Evolutionary conservation across 129 eudicot genomes (phyloP), one percentile per base, ranked within the genome.

Genomic region (Tagetes patula): DNA sequence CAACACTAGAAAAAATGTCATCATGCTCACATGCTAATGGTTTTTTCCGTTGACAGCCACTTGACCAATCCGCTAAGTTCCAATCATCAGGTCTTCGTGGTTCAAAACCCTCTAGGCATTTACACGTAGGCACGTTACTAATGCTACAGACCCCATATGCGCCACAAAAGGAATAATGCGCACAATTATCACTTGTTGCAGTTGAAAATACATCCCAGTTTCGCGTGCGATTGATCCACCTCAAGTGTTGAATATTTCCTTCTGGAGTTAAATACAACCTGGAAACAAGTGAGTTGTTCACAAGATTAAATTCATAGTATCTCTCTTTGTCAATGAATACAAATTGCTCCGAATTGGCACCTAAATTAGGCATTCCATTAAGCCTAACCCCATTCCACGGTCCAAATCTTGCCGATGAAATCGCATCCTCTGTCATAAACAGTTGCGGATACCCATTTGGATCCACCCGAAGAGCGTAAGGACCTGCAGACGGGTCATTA

Each of bases 331-430:
- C 73, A 33, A 69, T 69, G 40, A 68, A 14, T 5, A 78, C 83
- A 68, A 82, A 78, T 32, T 61, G 69, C 6, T 72, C 54, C 1
- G 86, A 10, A 53, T 78, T 82, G 2, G 3, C 47, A 2, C 69
- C 65, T 47, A 82, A 36, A 62, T 65, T 38, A 12, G 73, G 82
- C 71, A 85, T 75, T 1, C 88, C 86, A 10, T 76, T 84, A 62
- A 84, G 76, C 13, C 53, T 63, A 65, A 67, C 64, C 8, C 88
- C 88, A 73, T 81, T 76, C 88, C 91, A 87, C 3, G 91, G 91
- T 54, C 91, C 86, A 4, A 80, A 81, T 9, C 91, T 68, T 55
- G 84, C 79, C 14, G 40, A 31, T 2, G 75, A 81, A 14, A 3
- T 27, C 55, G 34, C 32, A 27, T 49, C 62, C 41, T 75, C 40